Conservation (phyloP, 1,284 basidiomycete genomes). For the Agaricales sp. region DNA sequence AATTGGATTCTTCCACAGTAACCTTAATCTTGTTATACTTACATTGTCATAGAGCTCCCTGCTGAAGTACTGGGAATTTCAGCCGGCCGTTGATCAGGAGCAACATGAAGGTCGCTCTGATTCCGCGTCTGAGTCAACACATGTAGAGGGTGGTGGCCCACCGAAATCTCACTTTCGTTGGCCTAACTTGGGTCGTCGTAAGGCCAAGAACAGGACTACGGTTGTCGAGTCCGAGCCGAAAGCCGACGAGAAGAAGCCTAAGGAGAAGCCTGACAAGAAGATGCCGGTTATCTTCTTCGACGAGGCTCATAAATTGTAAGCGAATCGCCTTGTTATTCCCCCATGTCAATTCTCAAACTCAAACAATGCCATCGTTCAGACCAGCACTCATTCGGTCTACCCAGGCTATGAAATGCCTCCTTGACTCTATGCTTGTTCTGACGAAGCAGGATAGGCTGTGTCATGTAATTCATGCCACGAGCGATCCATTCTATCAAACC, state of each 20-base stretch:
- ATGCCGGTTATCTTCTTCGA: constrained; percentile 77
- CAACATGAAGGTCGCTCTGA: constrained; percentile 14
- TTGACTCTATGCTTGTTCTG: constrained; percentile 76
- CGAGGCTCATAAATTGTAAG: constrained; percentile 73
- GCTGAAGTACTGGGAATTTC: constrained; percentile 61
- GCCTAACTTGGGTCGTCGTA: constrained; percentile 20
- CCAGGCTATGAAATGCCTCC: constrained; percentile 71
- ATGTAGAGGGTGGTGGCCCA: constrained; percentile 12
- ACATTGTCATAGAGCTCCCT: constrained; percentile 44
- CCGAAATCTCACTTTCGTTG: constrained; percentile 15
- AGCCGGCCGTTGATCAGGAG: constrained; percentile 30
- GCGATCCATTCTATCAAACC: constrained; percentile 76
- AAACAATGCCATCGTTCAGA: constrained; percentile 30
- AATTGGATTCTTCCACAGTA: constrained; percentile 7
- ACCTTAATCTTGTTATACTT: constrained; percentile 6
- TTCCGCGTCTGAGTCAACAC: constrained; percentile 18
- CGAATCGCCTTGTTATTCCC: constrained; percentile 4
- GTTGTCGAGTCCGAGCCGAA: constrained; percentile 13
- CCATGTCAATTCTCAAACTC: constrained; percentile 8
- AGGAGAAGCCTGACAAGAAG: constrained; percentile 39
- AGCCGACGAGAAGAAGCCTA: constrained; percentile 16
- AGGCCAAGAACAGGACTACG: constrained; percentile 16
- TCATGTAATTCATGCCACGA: constrained; percentile 76
- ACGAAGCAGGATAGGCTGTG: constrained; percentile 78
- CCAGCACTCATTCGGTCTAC: constrained; percentile 64